Evolutionary conservation across 352 stramenopile species (phyloP).

Genomic region (Globisporangium yorkense): DNA sequence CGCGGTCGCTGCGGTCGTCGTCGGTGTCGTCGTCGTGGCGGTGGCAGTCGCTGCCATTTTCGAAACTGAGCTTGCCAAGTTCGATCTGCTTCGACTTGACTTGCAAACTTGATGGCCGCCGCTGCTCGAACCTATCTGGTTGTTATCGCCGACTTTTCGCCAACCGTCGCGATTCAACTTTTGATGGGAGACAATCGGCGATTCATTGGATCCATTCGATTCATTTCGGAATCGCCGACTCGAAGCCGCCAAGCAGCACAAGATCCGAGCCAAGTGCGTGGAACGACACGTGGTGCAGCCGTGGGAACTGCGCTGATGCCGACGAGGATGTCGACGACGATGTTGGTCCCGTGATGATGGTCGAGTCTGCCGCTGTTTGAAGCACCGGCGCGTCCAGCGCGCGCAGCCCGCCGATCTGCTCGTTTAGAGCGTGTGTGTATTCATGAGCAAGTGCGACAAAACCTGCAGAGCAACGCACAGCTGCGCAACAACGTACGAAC

Average conservation of each 20-base stretch:
- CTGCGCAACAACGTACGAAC: constrained; percentile 44
- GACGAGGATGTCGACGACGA: neutral
- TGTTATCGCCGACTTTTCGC: neutral
- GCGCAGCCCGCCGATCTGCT: constrained; percentile 55
- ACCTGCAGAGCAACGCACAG: neutral
- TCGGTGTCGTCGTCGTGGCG: neutral
- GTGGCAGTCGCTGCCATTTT: constrained; percentile 11
- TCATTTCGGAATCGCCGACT: neutral
- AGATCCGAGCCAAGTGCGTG: constrained; percentile 14
- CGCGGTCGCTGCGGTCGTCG: neutral
- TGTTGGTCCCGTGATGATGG: no score
- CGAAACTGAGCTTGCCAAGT: constrained; percentile 6
- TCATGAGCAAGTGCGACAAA: neutral
- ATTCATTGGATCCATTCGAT: neutral
- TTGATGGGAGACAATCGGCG: constrained; percentile 18
- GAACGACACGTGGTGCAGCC: constrained; percentile 15
- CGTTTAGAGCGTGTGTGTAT: neutral
- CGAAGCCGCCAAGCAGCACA: constrained; percentile 12
- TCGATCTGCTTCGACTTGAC: neutral
- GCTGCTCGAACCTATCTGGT: neutral
- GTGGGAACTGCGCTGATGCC: constrained; percentile 6
- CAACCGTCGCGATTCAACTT: neutral
- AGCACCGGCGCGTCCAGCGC: constrained; percentile 29
- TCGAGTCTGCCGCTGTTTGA: neutral
- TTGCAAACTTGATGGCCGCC: neutral